Base-by-base conservation (phyloP, 257 asterid species). In the Ballota nigra region DNA sequence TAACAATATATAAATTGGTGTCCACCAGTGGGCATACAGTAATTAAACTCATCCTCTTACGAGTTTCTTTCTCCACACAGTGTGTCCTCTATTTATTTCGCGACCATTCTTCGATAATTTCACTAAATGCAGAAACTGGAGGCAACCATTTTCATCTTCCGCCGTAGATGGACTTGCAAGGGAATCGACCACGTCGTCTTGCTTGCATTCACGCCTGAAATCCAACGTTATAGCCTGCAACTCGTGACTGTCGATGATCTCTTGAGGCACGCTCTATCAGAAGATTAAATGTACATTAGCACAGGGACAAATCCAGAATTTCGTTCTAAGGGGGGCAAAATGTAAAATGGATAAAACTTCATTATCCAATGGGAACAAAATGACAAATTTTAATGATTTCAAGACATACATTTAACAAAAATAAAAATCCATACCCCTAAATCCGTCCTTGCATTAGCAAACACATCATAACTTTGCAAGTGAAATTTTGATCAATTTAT, bases 121-220 rank as follows among this genome's bases (percentile, higher is more conserved):
- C 63, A 57, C 28, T 26, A 24, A 23, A 26, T 57, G 63, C 63
- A 57, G 63, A 57, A 57, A 57, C 2, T 57, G 38, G 63, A 26
- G 63, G 19, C 18, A 12, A 8, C 38, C 38, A 57, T 26, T 26
- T 57, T 24, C 36, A 24, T 12, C 19, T 24, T 1, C 5, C 12
- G 63, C 19, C 5, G 28, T 53, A 16, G 26, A 22, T 53, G 60
- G 28, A 53, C 29, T 15, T 45, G n/a, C 6, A 76, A 85, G 89
- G 49, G 93, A 89, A 69, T 89, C 88, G 15, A 87, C 86, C 15
- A 80, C 69, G 57, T 89, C 93, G 65, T 81, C 82, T 0, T 76
- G 88, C 73, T 79, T 86, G 80, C 96, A 86, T 63, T 89, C 96
- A 40, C 91, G 91, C 66, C 85, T 85, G 68, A 78, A 89, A 68